Evolutionary conservation across 1,284 basidiomycete genomes (phyloP).

Genomic region (Tremellales sp.): DNA sequence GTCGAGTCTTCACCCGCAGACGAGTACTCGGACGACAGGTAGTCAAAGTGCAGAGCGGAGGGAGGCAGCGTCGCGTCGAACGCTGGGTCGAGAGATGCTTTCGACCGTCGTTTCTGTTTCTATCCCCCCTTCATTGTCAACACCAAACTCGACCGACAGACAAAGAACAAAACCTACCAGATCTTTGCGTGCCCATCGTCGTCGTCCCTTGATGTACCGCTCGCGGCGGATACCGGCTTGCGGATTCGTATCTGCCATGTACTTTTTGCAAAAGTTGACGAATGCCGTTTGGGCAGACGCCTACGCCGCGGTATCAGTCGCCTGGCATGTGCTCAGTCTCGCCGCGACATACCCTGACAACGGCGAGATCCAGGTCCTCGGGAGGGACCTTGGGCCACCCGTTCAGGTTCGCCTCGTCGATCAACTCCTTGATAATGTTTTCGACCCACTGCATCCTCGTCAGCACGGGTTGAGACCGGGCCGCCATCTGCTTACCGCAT

Average conservation of each 20-base stretch:
- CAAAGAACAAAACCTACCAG: slow-evolving; percentile 24
- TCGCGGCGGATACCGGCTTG: slow-evolving; percentile 31
- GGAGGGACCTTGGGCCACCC: slow-evolving; percentile 6
- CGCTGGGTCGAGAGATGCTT: slow-evolving; percentile 29
- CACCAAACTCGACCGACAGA: background rate
- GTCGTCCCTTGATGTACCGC: slow-evolving; percentile 38
- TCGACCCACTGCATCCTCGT: slow-evolving; percentile 12
- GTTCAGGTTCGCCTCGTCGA: slow-evolving; percentile 2
- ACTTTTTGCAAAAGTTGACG: slow-evolving; percentile 42
- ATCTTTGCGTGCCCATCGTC: slow-evolving; percentile 49
- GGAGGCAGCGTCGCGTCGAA: slow-evolving; percentile 24
- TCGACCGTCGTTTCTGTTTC: slow-evolving; percentile 46
- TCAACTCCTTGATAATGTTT: slow-evolving; percentile 5
- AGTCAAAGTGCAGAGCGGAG: slow-evolving; percentile 41
- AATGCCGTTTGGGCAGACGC: slow-evolving; percentile 37
- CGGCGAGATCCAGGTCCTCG: slow-evolving; percentile 10
- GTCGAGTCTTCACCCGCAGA: slow-evolving; percentile 38
- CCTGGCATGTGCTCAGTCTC: background rate
- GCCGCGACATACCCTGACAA: slow-evolving; percentile 11
- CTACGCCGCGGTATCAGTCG: too few relatives aligned
- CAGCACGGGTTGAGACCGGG: background rate
- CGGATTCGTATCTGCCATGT: slow-evolving; percentile 36
- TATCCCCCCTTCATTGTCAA: slow-evolving; percentile 8
- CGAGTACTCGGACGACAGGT: slow-evolving; percentile 49
- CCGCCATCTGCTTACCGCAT: slow-evolving; percentile 4